These are phyloP conservation scores for Candida sphagnicola DNA, from an alignment of 805 yeast genomes.

Conservation along the genomic window DNA sequence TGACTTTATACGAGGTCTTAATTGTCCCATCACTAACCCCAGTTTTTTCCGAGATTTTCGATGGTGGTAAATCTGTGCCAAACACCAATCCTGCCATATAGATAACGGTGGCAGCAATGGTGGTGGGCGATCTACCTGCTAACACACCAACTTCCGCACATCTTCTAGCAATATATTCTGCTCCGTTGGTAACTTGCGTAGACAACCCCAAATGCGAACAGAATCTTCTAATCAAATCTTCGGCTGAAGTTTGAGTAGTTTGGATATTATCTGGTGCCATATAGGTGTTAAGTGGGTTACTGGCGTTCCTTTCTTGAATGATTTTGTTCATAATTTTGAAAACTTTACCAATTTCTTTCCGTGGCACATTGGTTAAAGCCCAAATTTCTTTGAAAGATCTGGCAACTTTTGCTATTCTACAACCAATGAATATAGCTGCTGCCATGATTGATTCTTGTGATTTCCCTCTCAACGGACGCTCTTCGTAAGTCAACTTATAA, in stretches of 20 bases:
- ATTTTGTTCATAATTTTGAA: conserved; percentile 72
- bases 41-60: conserved; percentile 82
- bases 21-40: conserved; percentile 98
- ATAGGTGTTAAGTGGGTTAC: conserved; percentile 37
- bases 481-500: conserved; percentile 86
- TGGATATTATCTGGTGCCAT: conserved; percentile 48
- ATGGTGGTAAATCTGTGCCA: conserved; percentile 69
- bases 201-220: conserved; percentile 91
- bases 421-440: conserved; percentile 90
- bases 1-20: conserved; percentile 80
- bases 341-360: conserved; percentile 90
- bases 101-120: conserved; percentile 96
- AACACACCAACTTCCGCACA: conserved; percentile 89
- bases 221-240: conserved; percentile 90
- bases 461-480: conserved; percentile 80
- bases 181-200: conserved; percentile 83
- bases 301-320: conserved; percentile 52
- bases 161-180: conserved; percentile 86
- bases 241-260: conserved; percentile 86
- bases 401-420: conserved; percentile 89
- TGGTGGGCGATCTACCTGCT: conserved; percentile 95
- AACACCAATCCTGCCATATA: conserved; percentile 92
- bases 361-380: conserved; percentile 89
- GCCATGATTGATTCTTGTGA: conserved; percentile 95
- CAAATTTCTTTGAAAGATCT: conserved; percentile 95